Conservation (phyloP, 345 rosid genomes). For the Gossypium turneri region DNA sequence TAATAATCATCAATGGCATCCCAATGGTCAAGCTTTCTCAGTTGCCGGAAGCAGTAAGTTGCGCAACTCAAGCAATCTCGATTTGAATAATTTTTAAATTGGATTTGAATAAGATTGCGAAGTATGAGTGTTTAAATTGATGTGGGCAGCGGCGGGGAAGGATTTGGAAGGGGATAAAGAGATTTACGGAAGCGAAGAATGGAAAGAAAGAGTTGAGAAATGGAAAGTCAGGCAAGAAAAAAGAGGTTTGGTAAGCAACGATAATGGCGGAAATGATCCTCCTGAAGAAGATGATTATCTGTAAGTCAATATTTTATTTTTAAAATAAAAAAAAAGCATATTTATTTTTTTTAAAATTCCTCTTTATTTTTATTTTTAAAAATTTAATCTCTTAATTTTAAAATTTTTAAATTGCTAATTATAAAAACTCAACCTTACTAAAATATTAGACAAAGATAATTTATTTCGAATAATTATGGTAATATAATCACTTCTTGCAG, state of each 20-base stretch:
- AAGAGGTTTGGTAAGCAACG: constrained; percentile 68
- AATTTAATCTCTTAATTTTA: too few relatives aligned
- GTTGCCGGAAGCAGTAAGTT: constrained; percentile 69
- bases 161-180: constrained; percentile 81
- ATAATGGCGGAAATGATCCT: constrained; percentile 48
- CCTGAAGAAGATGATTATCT: constrained; percentile 77
- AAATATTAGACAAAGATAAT: too few relatives aligned
- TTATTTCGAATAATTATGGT: too few relatives aligned
- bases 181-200: constrained; percentile 59
- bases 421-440: too few relatives aligned
- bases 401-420: too few relatives aligned
- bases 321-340: too few relatives aligned
- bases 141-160: constrained; percentile 47
- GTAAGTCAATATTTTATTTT: constrained; percentile 30
- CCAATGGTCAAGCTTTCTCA: constrained; percentile 56
- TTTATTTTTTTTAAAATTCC: rapidly evolving
- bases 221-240: constrained; percentile 94
- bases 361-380: too few relatives aligned
- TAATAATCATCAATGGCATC: constrained; percentile 41
- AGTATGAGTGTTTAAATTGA: not conserved
- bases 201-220: constrained; percentile 92
- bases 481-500: constrained; percentile 33
- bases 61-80: not conserved
- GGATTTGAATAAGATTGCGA: not conserved
- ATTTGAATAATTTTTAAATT: not conserved